These are phyloP conservation scores for Fomitopsis pinicola DNA, from an alignment of 1,284 basidiomycete species.

Conservation along the genomic window DNA sequence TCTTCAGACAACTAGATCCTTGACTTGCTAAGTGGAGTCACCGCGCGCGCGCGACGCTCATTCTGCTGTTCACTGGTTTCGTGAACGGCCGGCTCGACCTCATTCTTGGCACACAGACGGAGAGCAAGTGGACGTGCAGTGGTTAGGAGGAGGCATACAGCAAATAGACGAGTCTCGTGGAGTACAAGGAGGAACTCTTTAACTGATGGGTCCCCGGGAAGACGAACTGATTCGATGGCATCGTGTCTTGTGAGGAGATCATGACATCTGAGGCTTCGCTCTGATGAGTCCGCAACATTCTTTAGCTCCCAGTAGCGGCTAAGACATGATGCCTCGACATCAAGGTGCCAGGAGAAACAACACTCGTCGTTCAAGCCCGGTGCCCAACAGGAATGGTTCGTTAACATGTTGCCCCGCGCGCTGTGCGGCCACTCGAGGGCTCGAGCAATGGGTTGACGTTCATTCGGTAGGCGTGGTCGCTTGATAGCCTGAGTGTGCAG, in stretches of 20 bases:
- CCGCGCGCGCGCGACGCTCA: constrained; percentile 26
- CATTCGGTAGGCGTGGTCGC: too few relatives aligned
- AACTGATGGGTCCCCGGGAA: constrained; percentile 18
- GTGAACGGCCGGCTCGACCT: constrained; percentile 22
- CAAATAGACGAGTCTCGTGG: constrained; percentile 12
- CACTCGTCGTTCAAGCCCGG: constrained; percentile 20
- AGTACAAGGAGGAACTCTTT: constrained; percentile 25
- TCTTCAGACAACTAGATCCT: constrained; percentile 29
- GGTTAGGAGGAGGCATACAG: constrained; percentile 19
- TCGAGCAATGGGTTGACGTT: too few relatives aligned
- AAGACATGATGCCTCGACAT: constrained; percentile 22
- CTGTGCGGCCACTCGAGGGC: too few relatives aligned
- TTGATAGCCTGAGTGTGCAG: too few relatives aligned
- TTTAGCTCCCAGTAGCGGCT: constrained; percentile 24
- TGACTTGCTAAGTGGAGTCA: constrained; percentile 21
- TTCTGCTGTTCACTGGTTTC: constrained; percentile 24
- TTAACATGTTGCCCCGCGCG: background rate
- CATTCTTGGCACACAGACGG: constrained; percentile 22
- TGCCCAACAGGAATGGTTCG: constrained; percentile 18
- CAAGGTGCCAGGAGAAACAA: constrained; percentile 22
- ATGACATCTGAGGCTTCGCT: background rate
- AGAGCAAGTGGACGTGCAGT: constrained; percentile 19
- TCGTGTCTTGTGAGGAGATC: constrained; percentile 19
- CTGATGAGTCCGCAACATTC: constrained; percentile 21
- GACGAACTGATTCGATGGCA: constrained; percentile 9